Evolutionary conservation across 176 grass and related monocot genomes (phyloP), one percentile per base, ranked within the genome.

Genomic region (Leersia perrieri): DNA sequence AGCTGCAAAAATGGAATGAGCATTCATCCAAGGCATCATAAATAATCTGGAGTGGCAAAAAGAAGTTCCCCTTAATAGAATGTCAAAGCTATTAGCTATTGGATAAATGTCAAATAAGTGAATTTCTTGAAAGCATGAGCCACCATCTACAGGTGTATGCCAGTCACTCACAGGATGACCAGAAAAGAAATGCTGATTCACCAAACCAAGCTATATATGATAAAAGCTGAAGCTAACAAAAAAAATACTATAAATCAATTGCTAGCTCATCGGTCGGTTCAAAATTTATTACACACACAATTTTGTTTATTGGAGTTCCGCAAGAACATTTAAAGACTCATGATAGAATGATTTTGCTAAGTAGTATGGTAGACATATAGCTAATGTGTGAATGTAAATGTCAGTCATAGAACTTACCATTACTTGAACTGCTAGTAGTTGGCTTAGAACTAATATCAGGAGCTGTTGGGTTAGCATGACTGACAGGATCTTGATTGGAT

Each of bases 351-450:
- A 44, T 61, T 0, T 2, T 70, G 70, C 29, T 11, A 81, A 47
- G 4, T 0, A 69, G 42, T 25, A 73, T 11, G 5, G 13, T 20
- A 60, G 1, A 61, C 67, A 0, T 81, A 45, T 55, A 39, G 61
- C 23, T 51, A 49, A 44, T 23, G 45, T 74, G 26, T 13, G 13
- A 15, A 18, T n/a, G 45, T 38, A 66, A 14, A 70, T 11, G 12
- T 13, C 12, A 69, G 14, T 72, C 68, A 78, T 65, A 40, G 66
- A 3, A 79, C 25, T 61, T 88, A 88, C 81, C 81, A 49, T 79
- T 53, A 62, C 11, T 38, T 84, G 55, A 83, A 23, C 23, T 68
- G 29, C 18, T 66, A 0, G 51, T 79, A 63, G 14, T 60, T 23
- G 30, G 23, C 40, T 29, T 25, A 80, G 62, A 74, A 53, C 30